phyloP scores from a whole-genome alignment of 2,329 filamentous ascomycete genomes.

The Davidsoniella virescens region DNA sequence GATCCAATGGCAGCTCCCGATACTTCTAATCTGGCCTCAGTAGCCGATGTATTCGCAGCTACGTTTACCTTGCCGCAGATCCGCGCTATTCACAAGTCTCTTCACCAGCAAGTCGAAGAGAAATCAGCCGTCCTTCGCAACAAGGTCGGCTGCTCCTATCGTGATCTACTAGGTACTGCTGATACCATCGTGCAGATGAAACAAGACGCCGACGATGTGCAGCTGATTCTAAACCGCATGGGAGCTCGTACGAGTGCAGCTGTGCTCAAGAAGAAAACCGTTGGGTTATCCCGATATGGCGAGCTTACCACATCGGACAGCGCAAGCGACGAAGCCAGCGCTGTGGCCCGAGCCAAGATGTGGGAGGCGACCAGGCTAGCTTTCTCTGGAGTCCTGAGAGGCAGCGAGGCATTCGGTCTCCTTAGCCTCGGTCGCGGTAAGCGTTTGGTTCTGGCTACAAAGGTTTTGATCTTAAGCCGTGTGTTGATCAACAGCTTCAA shows the following conservation, averaged over 20 bases:
- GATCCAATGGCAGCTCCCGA: conserved; percentile 13
- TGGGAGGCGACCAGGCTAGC: conserved; percentile 36
- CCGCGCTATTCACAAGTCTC: conserved; percentile 42
- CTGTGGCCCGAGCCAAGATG: conserved; percentile 30
- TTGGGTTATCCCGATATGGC: conserved; percentile 36
- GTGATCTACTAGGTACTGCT: conserved; percentile 78
- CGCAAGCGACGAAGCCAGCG: conserved; percentile 15
- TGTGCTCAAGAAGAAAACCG: conserved; percentile 49
- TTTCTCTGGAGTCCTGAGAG: conserved; percentile 32
- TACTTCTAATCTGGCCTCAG: conserved; percentile 25
- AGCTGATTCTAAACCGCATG: conserved; percentile 54
- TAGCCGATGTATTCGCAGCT: conserved; percentile 37
- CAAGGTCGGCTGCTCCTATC: conserved; percentile 55
- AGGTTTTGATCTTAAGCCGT: conserved; percentile 59
- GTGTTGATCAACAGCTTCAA: conserved; percentile 56
- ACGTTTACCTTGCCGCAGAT: conserved; percentile 46
- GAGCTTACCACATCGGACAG: conserved; percentile 17
- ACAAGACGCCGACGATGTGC: conserved; percentile 55
- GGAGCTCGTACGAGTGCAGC: conserved; percentile 61
- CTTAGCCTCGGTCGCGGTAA: conserved; percentile 26
- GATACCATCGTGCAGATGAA: conserved; percentile 91
- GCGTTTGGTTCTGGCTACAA: conserved; percentile 43
- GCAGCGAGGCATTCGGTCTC: conserved; percentile 17
- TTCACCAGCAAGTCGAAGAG: conserved; percentile 44
- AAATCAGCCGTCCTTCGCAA: conserved; percentile 45